phyloP scores from a whole-genome alignment of 2,329 filamentous ascomycete genomes.

The Penicillium sp. region DNA sequence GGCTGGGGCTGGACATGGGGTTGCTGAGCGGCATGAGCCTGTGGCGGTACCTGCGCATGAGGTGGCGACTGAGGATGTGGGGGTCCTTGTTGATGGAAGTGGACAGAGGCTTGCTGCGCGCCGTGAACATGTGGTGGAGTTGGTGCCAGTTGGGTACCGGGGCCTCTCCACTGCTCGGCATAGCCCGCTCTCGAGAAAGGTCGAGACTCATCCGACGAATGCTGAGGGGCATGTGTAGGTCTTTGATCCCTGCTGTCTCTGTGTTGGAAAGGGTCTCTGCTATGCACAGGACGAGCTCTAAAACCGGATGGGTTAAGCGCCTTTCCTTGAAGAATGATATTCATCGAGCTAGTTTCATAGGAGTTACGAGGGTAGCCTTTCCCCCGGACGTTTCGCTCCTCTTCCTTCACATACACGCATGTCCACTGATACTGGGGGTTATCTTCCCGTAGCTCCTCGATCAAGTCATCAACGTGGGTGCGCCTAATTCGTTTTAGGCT shows the following conservation, averaged over 20 bases:
- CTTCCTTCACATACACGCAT: conserved; percentile 43
- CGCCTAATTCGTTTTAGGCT: conserved; percentile 34
- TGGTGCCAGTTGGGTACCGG: conserved; percentile 5
- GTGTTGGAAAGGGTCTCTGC: conserved; percentile 22
- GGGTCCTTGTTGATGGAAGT: conserved; percentile 18
- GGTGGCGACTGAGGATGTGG: not conserved
- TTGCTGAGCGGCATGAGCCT: conserved; percentile 17
- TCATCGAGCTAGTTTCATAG: conserved; percentile 39
- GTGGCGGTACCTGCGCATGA: conserved; percentile 9
- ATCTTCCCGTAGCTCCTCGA: conserved; percentile 36
- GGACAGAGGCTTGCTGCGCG: conserved; percentile 19
- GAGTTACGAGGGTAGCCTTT: conserved; percentile 33
- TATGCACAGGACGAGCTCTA: conserved; percentile 22
- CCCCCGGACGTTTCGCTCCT: conserved; percentile 32
- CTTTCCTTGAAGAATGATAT: conserved; percentile 40
- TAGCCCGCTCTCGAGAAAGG: conserved; percentile 4
- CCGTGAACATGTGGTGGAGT: conserved; percentile 14
- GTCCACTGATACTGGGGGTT: conserved; percentile 42
- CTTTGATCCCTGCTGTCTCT: conserved; percentile 20
- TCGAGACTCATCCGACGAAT: conserved; percentile 11
- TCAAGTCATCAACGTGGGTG: conserved; percentile 41
- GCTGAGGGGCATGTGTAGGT: conserved; percentile 9
- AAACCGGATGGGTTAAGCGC: conserved; percentile 26
- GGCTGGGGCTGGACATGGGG: conserved; percentile 6
- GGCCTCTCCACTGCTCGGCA: conserved; percentile 11